Conservation (phyloP, 2,329 filamentous ascomycete genomes). For the Ceratocystiopsis brevicomis region DNA sequence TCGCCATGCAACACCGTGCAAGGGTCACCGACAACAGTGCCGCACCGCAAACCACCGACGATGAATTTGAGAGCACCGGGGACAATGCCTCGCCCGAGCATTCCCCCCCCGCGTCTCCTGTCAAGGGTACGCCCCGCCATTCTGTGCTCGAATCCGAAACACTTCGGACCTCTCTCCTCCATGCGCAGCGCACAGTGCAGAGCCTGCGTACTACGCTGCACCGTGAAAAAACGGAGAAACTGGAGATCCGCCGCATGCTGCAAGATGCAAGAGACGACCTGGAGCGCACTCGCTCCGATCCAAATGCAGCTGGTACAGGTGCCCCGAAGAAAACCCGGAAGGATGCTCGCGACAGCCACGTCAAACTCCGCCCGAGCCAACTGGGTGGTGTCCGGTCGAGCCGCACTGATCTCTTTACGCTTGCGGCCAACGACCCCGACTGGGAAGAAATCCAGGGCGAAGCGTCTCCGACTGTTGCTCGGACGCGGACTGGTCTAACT, state of each 20-base stretch:
- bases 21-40: conserved; percentile 46
- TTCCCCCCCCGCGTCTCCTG: conserved; percentile 75
- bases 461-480: conserved; percentile 27
- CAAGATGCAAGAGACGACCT: conserved; percentile 90
- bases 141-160: conserved; percentile 90
- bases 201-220: conserved; percentile 89
- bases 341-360: conserved; percentile 57
- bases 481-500: conserved; percentile 12
- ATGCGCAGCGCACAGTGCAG: conserved; percentile 92
- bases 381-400: conserved; percentile 58
- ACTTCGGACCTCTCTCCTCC: conserved; percentile 77
- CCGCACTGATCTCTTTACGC: conserved; percentile 53
- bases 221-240: conserved; percentile 94
- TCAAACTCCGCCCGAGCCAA: conserved; percentile 43
- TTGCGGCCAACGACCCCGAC: conserved; percentile 49
- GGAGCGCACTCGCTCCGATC: conserved; percentile 46
- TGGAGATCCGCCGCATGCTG: conserved; percentile 84
- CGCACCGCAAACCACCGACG: conserved; percentile 37
- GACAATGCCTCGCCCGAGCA: conserved; percentile 67
- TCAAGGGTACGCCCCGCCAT: conserved; percentile 81
- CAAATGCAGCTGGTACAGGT: conserved; percentile 15
- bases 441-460: conserved; percentile 64
- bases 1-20: conserved; percentile 49
- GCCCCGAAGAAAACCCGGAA: conserved; percentile 44
- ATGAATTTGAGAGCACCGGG: conserved; percentile 43